Evolutionary conservation across 208 protist genomes (phyloP), one percentile per base, ranked within the genome.

Genomic region (Leptomonas pyrrhocoris): DNA sequence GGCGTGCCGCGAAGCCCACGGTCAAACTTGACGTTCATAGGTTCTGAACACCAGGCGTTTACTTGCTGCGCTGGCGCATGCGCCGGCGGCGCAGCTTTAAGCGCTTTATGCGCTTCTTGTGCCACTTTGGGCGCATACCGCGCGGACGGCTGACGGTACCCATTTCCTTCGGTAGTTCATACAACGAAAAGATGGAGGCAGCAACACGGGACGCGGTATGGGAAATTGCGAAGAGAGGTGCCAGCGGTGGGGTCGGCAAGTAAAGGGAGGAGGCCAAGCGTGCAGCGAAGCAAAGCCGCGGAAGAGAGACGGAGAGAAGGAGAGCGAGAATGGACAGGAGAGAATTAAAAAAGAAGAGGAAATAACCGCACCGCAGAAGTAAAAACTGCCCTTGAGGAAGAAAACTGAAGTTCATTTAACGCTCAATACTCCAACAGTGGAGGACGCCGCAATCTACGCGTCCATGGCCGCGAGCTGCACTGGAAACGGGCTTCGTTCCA

Each of bases 31-130:
- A 34, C 40, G 53, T 15, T 42, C 53, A 58, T 2, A 11, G 13
- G 4, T 0, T 42, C 5, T 18, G 30, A 58, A 21, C 25, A 40
- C 18, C 30, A 45, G 49, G 27, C 49, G 48, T 59, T 90, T 94
- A 96, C 87, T 96, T 96, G 85, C 85, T 88, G 80, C 91, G 88
- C 74, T 96, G 91, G 69, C 91, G 88, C 87, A 93, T 93, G 71
- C 85, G 88, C 83, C 91, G 84, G 73, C 91, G 88, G 61, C 85
- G 77, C 42, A 74, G 85, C 89, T 96, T 96, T 78, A 96, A 78
- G 79, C 91, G 88, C 85, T 96, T 94, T 91, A 96, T 88, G 80
- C 91, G 85, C 87, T 96, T 96, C 89, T 96, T 96, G 79, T 92
- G 84, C 91, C 91, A 96, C 84, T 96, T 96, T 42, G 91, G 91